Evolutionary conservation across 208 protist species (phyloP).

Genomic region (Leishmania arabica): DNA sequence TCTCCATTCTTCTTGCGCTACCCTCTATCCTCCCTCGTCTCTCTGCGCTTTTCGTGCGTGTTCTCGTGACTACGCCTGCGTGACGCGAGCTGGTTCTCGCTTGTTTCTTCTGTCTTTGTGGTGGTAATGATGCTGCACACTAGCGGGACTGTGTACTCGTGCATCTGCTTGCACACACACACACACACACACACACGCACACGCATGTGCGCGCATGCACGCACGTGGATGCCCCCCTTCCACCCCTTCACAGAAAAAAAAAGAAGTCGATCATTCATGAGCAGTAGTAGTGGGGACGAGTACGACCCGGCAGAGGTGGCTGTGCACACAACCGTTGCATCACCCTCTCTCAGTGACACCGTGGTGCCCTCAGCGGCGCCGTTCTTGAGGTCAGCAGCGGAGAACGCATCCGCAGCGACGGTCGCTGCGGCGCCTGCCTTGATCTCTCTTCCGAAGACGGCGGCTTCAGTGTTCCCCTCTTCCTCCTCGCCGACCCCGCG

Average conservation of each 20-base stretch:
- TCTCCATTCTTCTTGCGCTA: neutral
- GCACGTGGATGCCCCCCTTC: neutral
- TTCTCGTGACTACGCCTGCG: neutral
- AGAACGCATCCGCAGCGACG: neutral
- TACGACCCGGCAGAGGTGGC: slow-evolving; percentile 54
- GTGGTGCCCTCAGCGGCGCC: neutral
- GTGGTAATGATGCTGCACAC: neutral
- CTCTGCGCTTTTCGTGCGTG: neutral
- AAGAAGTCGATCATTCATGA: neutral
- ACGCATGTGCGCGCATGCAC: neutral
- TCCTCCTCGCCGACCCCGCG: neutral
- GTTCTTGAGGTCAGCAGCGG: neutral
- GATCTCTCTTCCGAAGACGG: neutral
- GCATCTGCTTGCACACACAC: neutral
- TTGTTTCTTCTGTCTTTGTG: neutral
- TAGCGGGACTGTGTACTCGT: neutral
- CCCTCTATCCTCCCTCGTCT: neutral
- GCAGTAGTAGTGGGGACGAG: slow-evolving; percentile 47
- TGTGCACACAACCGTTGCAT: neutral
- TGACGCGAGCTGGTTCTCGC: neutral
- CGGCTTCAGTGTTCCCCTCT: neutral
- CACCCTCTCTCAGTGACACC: neutral
- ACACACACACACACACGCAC: neutral
- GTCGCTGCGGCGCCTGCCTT: no score
- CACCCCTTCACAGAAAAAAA: no score